Base-by-base conservation (phyloP, 78 protist species). In the Carpediemonas membranifera region DNA sequence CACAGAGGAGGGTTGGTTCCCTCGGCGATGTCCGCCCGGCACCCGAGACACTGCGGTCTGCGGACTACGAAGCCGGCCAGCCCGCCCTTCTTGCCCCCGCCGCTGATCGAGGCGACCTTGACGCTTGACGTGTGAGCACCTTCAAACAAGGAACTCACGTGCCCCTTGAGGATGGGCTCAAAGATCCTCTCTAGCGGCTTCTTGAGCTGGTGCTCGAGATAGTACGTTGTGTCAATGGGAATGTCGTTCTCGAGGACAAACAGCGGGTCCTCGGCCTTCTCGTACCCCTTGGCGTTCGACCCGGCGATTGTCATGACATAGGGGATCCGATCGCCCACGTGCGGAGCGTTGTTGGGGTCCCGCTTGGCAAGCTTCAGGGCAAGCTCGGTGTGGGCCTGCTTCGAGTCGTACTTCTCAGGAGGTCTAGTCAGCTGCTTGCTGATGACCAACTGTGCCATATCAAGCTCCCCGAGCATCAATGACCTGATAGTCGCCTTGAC, bases 251-350 rank as follows among this genome's bases (percentile, higher is more conserved):
- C 93, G 51, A 97, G 76, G 19, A 86, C 98, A 56, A 79, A 95
- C 19, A 95, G 73, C 34, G 99, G 99, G 75, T 97, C 99, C 70
- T 97, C 99, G 0, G 93, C 79, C 67, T 84, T 87, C 51, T 97
- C 98, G 47, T 60, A 90, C 16, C 87, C 90, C 24, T 85, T 84
- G 24, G 95, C 93, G 31, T 60, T 74, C 24, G 55, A 5, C 7
- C 51, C 14, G 0, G 78, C 96, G 57, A 82, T 84, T 65, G 91
- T 76, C 39, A 97, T 80, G 11, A 97, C 99, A 69, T 92, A 97
- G 16, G 98, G 93, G 27, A 97, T 92, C 44, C 99, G 93, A 72
- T 95, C 99, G 31, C 99, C 99, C 35, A 97, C 59, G 24, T 41
- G 36, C 15, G 98, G 99, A 0, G 98, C 99, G 2, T 80, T 63